phyloP scores from a whole-genome alignment of 2,329 filamentous ascomycete species.

The Salinomyces thailandicus region DNA sequence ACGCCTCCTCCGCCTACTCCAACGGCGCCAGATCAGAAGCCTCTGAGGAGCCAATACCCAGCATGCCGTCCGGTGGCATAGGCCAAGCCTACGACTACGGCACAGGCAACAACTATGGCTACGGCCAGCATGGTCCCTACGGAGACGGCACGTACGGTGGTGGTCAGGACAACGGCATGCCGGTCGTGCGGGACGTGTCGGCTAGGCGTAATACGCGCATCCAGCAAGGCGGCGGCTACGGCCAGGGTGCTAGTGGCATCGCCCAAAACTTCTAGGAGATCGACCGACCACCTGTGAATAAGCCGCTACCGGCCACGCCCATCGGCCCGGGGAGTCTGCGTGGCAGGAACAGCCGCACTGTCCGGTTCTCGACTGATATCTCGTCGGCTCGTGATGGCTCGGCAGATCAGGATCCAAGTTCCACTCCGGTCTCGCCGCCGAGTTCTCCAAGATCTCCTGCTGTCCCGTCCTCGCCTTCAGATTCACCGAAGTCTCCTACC shows the following conservation, averaged over 20 bases:
- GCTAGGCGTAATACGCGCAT: conserved; percentile 90
- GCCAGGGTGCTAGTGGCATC: conserved; percentile 83
- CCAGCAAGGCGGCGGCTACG: conserved; percentile 77
- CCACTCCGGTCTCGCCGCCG: too few relatives aligned
- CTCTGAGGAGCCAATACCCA: conserved; percentile 34
- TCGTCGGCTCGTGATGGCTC: too few relatives aligned
- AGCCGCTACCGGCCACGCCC: too few relatives aligned
- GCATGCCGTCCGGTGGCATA: conserved; percentile 9
- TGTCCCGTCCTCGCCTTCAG: too few relatives aligned
- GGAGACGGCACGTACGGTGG: conserved; percentile 44
- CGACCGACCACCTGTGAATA: too few relatives aligned
- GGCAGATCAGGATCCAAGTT: too few relatives aligned
- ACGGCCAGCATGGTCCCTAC: conserved; percentile 47
- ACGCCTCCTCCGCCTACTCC: conserved; percentile 93
- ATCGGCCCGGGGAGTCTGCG: too few relatives aligned
- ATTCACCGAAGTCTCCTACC: too few relatives aligned
- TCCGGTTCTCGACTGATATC: too few relatives aligned
- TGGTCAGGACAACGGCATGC: conserved; percentile 49
- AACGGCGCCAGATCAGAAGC: conserved; percentile 62
- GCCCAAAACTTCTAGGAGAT: conserved; percentile 82
- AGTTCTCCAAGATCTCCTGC: too few relatives aligned
- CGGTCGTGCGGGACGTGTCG: conserved; percentile 85
- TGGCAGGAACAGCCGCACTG: too few relatives aligned
- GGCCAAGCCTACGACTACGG: conserved; percentile 25
- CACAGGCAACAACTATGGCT: conserved; percentile 35